phyloP scores from a whole-genome alignment of 768 basidiomycete genomes.

The Xanthoconium stramineum region DNA sequence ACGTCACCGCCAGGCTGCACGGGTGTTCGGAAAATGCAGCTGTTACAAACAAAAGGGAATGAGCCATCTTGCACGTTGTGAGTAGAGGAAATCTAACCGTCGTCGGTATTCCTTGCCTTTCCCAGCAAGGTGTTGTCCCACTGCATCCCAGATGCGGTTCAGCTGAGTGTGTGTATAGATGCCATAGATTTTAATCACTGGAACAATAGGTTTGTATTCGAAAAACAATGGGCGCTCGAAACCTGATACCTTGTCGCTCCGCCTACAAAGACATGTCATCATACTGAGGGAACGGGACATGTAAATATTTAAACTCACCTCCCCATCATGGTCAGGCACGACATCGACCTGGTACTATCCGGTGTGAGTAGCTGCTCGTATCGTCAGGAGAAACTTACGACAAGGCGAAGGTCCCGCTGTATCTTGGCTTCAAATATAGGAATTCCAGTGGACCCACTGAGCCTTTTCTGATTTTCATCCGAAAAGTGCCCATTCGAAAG shows the following conservation, averaged over 20 bases:
- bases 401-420: slow-evolving; percentile 47
- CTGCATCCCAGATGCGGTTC: slow-evolving; percentile 44
- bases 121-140: slow-evolving; percentile 40
- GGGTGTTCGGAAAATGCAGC: slow-evolving; percentile 45
- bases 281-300: neutral
- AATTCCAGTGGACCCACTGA: slow-evolving; percentile 45
- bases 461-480: slow-evolving; percentile 60
- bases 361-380: neutral
- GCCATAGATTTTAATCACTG: slow-evolving; percentile 49
- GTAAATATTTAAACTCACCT: slow-evolving; percentile 17
- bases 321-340: slow-evolving; percentile 35
- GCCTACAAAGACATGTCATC: slow-evolving; percentile 25
- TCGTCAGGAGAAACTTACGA: slow-evolving; percentile 35
- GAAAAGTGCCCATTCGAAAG: slow-evolving; percentile 71
- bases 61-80: neutral
- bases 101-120: slow-evolving; percentile 52
- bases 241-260: slow-evolving; percentile 37
- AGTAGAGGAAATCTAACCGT: slow-evolving; percentile 34
- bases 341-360: slow-evolving; percentile 50
- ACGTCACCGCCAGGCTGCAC: slow-evolving; percentile 37
- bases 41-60: slow-evolving; percentile 15
- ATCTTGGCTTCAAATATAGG: slow-evolving; percentile 72
- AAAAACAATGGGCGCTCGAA: neutral
- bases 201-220: neutral
- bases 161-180: slow-evolving; percentile 49